Base-by-base conservation (phyloP, 1,284 basidiomycete species). In the Inonotus hispidus region DNA sequence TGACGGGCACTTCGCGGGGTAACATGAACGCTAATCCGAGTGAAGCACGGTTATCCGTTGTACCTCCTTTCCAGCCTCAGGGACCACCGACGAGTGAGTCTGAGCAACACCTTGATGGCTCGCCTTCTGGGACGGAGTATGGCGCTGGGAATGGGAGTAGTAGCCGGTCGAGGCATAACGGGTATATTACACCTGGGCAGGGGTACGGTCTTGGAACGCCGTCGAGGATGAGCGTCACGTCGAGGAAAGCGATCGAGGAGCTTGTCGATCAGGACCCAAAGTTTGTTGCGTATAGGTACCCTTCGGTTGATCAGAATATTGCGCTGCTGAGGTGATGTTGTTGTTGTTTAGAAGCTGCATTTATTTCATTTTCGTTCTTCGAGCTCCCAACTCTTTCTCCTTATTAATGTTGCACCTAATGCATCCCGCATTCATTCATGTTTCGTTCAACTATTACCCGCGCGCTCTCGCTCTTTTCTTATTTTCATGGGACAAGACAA, bases 261-360 rank as follows among this genome's bases (percentile, higher is more conserved):
- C 77, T 89, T n/a, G 88, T 92, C 29, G 79, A 87, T 29, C 90
- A 89, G 72, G 88, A 90, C 69, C 73, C 82, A 1, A 86, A 92
- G 29, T 92, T 92, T 68, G 84, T 92, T 63, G 88, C 90, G 2
- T 92, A 92, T 71, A 82, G 90, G 41, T 92, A 92, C 72, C 90
- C 90, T 8, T 90, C 88, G 13, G 82, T 79, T 63, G 85, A 88
- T 64, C 83, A 87, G 63, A 78, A 62, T 21, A 60, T 64, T 29
- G 46, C 57, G 7, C 32, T 54, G 25, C 23, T 62, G 7, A 49
- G 61, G 23, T 62, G 38, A 59, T 11, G 46, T 27, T 3, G 8
- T 32, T 32, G 8, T 32, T 3, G 8, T 8, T 3, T 32, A 8
- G n/a, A n/a, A n/a, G n/a, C n/a, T n/a, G n/a, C n/a, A n/a, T n/a